These are phyloP conservation scores for Pseudocercospora macadamiae DNA, from an alignment of 2,329 filamentous ascomycete species.

Conservation along the genomic window DNA sequence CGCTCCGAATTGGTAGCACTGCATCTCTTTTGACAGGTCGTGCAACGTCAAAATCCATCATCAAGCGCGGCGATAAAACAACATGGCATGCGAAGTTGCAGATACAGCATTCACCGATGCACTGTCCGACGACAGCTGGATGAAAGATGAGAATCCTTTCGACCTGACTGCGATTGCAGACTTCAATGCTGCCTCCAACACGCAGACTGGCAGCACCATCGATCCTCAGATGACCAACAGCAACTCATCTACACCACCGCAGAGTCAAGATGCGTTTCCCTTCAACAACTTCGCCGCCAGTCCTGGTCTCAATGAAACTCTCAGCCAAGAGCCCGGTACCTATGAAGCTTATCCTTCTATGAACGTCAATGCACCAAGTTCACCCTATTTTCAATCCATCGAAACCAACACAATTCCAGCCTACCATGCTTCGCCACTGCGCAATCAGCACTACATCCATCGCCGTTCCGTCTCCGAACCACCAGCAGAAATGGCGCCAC, in stretches of 20 bases:
- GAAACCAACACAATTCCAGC: conserved; percentile 17
- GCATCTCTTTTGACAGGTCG: conserved; percentile 2
- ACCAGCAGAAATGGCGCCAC: conserved; percentile 21
- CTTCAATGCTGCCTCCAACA: conserved; percentile 25
- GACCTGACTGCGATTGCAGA: conserved; percentile 22
- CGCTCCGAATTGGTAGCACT: conserved; percentile 25
- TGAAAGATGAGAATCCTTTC: conserved; percentile 10
- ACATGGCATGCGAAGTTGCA: conserved; percentile 26
- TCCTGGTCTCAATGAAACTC: conserved; percentile 19
- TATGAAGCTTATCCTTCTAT: conserved; percentile 22
- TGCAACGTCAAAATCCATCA: conserved; percentile 1
- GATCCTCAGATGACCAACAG: conserved; percentile 21
- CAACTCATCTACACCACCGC: conserved; percentile 13
- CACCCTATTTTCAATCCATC: conserved; percentile 31
- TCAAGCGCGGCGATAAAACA: neutral
- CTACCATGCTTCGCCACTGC: conserved; percentile 17
- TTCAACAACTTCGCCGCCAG: conserved; percentile 1
- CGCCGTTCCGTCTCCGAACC: conserved; percentile 34
- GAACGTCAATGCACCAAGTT: conserved; percentile 13
- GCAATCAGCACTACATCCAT: conserved; percentile 21
- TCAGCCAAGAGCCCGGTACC: conserved; percentile 13
- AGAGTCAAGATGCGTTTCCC: conserved; percentile 6
- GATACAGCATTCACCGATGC: conserved; percentile 24
- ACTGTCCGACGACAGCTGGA: conserved; percentile 17
- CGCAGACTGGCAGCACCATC: conserved; percentile 11